Base-by-base conservation (phyloP, 495 filamentous ascomycete genomes). In the Podospora appendiculata region DNA sequence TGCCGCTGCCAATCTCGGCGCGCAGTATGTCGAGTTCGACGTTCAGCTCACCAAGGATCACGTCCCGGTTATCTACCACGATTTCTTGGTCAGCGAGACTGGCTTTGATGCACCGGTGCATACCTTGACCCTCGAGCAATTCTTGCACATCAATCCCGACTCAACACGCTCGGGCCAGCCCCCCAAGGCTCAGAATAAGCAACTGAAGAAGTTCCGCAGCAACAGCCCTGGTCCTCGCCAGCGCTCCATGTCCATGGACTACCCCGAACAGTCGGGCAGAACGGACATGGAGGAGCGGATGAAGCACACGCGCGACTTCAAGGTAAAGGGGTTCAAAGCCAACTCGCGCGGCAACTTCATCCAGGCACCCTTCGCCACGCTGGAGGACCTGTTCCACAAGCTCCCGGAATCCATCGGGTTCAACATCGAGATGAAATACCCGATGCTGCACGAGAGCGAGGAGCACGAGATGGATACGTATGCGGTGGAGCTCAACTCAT, bases 371-470 rank as follows among this genome's bases (percentile, higher is more conserved):
- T 97, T 97, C 67, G 90, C 93, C 4, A 99, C 94, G 0, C 72
- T 99, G 40, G 88, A 96, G 65, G 90, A 96, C 56, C 82, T 96
- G 62, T 95, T 99, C 68, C 80, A 77, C 59, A 85, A 90, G 64
- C 71, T 99, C 0, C 89, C 89, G 1, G 76, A 85, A 40, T 76
- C 73, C 10, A 82, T 95, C 33, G 90, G 93, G 10, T 97, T 99
- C 77, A 97, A 99, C 65, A 95, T 99, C 57, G 94, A 99, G 74
- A 85, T 99, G 77, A 99, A 97, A 66, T 99, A 99, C 66, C 94
- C 94, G 17, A 96, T 96, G 90, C 81, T 97, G 45, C 83, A 88
- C 61, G 94, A 99, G 74, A 85, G 78, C 59, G 89, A 95, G 65
- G 87, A 93, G 65, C 85, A 95, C 55, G 90, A 94, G 57, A 97